Evolutionary conservation across 2,329 filamentous ascomycete species (phyloP).

Genomic region (Exutisphaerella laricina): DNA sequence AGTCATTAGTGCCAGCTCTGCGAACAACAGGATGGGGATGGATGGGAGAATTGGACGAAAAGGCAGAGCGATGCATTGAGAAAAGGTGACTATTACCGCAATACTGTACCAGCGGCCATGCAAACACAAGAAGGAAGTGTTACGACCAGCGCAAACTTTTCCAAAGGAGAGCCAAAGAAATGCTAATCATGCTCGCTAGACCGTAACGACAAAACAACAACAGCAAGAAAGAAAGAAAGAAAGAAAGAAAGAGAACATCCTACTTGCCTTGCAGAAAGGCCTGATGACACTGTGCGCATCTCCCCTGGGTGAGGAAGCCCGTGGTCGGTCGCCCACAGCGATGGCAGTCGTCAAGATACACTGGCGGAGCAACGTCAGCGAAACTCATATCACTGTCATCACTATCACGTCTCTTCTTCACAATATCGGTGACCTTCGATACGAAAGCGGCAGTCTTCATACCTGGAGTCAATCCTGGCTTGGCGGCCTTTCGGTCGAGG

Average conservation of each 20-base stretch:
- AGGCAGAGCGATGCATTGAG: no score
- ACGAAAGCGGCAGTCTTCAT: slow-evolving; percentile 14
- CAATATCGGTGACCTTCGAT: slow-evolving; percentile 11
- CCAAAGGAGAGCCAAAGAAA: not conserved
- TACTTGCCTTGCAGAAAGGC: slow-evolving; percentile 13
- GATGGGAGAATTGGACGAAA: not conserved
- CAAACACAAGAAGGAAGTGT: not conserved
- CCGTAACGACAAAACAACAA: not conserved
- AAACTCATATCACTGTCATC: slow-evolving; percentile 17
- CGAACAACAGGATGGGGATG: not conserved
- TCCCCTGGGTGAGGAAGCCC: slow-evolving; percentile 10
- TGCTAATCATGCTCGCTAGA: not conserved
- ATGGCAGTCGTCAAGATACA: slow-evolving; percentile 13
- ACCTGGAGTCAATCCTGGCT: slow-evolving; percentile 4
- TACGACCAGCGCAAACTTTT: not conserved
- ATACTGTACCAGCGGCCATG: no score
- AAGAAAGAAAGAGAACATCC: not conserved
- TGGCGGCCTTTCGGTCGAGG: not conserved
- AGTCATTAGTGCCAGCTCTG: not conserved
- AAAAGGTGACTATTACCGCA: no score
- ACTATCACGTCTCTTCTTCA: slow-evolving; percentile 7
- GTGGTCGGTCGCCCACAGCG: slow-evolving; percentile 11
- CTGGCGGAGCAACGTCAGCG: slow-evolving; percentile 18
- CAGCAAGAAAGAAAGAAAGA: slow-evolving; percentile 1
- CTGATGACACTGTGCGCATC: slow-evolving; percentile 12